A percentile compares a stretch with the other conserved stretches of the same genome.
phyloP scores from a whole-genome alignment of 306 rosid species.

The Ormosia semicastrata region DNA sequence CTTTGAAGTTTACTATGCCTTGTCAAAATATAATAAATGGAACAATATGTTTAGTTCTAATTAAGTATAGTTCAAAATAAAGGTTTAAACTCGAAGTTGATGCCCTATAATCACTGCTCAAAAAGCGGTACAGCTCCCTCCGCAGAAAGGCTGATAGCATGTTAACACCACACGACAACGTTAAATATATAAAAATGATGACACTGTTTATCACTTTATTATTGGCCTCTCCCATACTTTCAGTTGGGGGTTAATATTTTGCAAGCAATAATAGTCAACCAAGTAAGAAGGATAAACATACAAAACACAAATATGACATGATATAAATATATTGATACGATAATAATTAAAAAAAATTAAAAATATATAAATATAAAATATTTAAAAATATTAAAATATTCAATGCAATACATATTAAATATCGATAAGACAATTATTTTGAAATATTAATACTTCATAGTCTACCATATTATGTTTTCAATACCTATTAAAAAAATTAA shows the following conservation, averaged over 20 bases:
- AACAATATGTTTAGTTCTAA: neutral
- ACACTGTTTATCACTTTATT: slow-evolving; percentile 24
- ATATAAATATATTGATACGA: too few relatives aligned
- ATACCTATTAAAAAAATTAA: neutral
- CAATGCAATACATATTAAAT: too few relatives aligned
- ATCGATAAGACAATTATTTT: too few relatives aligned
- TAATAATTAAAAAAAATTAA: too few relatives aligned
- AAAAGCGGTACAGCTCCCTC: slow-evolving; percentile 33
- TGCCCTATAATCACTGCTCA: slow-evolving; percentile 43
- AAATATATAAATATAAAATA: too few relatives aligned
- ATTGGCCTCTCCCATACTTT: neutral
- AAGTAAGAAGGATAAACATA: too few relatives aligned
- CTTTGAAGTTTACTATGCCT: neutral
- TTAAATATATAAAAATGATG: neutral
- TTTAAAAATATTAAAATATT: too few relatives aligned
- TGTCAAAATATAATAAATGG: neutral
- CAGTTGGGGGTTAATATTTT: too few relatives aligned
- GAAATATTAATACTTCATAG: too few relatives aligned
- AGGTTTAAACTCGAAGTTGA: neutral
- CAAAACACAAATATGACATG: too few relatives aligned
- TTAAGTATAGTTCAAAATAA: neutral
- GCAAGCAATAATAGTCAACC: too few relatives aligned
- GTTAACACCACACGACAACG: slow-evolving; percentile 13
- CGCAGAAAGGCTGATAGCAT: neutral
- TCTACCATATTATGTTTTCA: neutral